Conservation (phyloP, 164 flowering plant genomes). For the Pachysandra terminalis region DNA sequence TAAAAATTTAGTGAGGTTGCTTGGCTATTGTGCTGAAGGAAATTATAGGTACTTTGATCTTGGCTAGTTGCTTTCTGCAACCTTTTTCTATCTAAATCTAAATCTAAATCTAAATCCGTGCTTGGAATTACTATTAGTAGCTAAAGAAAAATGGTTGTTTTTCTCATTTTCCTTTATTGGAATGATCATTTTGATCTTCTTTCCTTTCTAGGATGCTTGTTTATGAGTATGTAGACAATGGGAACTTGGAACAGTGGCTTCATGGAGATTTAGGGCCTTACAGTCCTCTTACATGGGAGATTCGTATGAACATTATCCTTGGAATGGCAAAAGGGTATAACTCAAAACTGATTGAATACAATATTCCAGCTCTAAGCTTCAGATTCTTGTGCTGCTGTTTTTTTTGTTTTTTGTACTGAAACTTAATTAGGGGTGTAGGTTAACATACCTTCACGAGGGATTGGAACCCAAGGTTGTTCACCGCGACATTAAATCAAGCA, state of each 20-base stretch:
- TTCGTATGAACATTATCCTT: conserved; percentile 61
- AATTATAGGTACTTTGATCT: conserved; percentile 62
- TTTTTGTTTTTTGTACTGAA: background rate
- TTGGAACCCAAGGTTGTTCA: conserved; percentile 84
- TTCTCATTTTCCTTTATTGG: background rate
- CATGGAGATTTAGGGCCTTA: conserved; percentile 68
- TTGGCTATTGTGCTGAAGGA: conserved; percentile 94
- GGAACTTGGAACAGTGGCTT: conserved; percentile 79
- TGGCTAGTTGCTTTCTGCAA: background rate
- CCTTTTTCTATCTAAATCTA: background rate
- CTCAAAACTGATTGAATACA: background rate
- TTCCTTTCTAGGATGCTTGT: conserved; percentile 62
- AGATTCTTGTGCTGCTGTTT: background rate
- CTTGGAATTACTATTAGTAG: background rate
- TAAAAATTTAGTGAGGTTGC: conserved; percentile 82
- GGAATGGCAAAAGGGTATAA: conserved; percentile 77
- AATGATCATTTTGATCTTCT: conserved; percentile 4
- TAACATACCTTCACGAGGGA: conserved; percentile 75
- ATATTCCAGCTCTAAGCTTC: background rate
- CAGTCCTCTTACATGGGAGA: conserved; percentile 80
- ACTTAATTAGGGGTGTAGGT: conserved; percentile 30
- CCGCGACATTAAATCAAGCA: conserved; percentile 77
- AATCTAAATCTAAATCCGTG: background rate
- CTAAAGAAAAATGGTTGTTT: background rate
- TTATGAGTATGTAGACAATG: conserved; percentile 68